A percentile compares a stretch with the other conserved stretches of the same genome.
phyloP scores from a whole-genome alignment of 2,329 filamentous ascomycete species.

The Colletotrichum truncatum region DNA sequence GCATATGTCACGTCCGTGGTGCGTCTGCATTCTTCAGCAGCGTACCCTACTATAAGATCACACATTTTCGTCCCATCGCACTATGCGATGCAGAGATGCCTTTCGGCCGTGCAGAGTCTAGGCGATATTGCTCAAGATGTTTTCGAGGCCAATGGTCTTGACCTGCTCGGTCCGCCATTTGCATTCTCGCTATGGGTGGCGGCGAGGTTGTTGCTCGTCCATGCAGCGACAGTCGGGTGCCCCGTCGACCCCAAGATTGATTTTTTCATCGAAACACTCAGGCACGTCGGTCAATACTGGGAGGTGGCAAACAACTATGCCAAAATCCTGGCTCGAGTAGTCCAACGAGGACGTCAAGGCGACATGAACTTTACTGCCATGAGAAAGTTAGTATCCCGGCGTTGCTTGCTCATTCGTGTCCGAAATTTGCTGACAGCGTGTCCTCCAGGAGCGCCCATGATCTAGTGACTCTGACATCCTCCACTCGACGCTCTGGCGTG shows the following conservation, averaged over 20 bases:
- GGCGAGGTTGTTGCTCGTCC: slow-evolving; percentile 49
- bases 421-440: slow-evolving; percentile 14
- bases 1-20: slow-evolving; percentile 55
- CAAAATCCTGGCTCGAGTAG: slow-evolving; percentile 48
- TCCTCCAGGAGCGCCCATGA: slow-evolving; percentile 48
- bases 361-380: slow-evolving; percentile 48
- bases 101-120: slow-evolving; percentile 53
- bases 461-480: slow-evolving; percentile 46
- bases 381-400: slow-evolving; percentile 45
- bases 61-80: slow-evolving; percentile 53
- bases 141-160: slow-evolving; percentile 51
- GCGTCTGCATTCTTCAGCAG: slow-evolving; percentile 53
- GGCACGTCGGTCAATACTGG: slow-evolving; percentile 53
- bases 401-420: neutral
- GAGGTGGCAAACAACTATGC: slow-evolving; percentile 53
- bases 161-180: slow-evolving; percentile 53
- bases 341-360: slow-evolving; percentile 46
- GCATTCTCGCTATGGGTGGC: slow-evolving; percentile 56
- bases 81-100: slow-evolving; percentile 54
- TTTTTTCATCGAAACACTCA: slow-evolving; percentile 53
- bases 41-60: slow-evolving; percentile 50
- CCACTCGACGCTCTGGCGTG: slow-evolving; percentile 45
- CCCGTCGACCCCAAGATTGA: slow-evolving; percentile 49
- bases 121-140: slow-evolving; percentile 54
- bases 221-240: slow-evolving; percentile 48